Evolutionary conservation across 1,139 yeast genomes (phyloP), one percentile per base, ranked within the genome.

Genomic region (Kodamaea ohmeri): DNA sequence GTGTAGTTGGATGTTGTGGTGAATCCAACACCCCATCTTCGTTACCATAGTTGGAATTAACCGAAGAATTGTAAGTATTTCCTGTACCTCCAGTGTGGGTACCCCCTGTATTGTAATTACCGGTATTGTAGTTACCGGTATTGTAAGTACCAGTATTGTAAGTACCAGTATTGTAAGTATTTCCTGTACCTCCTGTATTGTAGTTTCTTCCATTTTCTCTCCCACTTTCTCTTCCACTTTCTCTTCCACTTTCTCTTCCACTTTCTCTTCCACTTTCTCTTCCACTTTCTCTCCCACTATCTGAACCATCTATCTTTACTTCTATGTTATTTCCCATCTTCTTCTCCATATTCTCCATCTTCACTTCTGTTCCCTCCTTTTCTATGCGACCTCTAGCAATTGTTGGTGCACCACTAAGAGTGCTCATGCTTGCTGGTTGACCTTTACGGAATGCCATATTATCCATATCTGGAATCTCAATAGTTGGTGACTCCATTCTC

Each of bases 381-480:
- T n/a, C n/a, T n/a, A n/a, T n/a, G n/a, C n/a, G n/a, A n/a, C n/a
- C n/a, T n/a, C n/a, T n/a, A n/a, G n/a, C n/a, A n/a, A n/a, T n/a
- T n/a, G n/a, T n/a, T n/a, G n/a, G n/a, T n/a, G n/a, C n/a, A n/a
- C n/a, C n/a, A n/a, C n/a, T n/a, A n/a, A n/a, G n/a, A n/a, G n/a
- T n/a, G n/a, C n/a, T n/a, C n/a, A n/a, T n/a, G n/a, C n/a, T n/a
- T n/a, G n/a, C n/a, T n/a, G n/a, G n/a, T n/a, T n/a, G n/a, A n/a
- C n/a, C n/a, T n/a, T n/a, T n/a, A n/a, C n/a, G n/a, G 46, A 56
- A 56, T 17, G 66, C 49, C 41, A 62, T 50, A 26, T 61, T 59
- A 39, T 65, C 75, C 63, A 65, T 67, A 51, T 67, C 77, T 28
- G 67, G 78, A 26, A 59, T 69, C 54, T 64, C 76, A 39, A 71